Evolutionary conservation across 371 early-diverging fungal species (phyloP).

Genomic region (Fennellomyces sp.): DNA sequence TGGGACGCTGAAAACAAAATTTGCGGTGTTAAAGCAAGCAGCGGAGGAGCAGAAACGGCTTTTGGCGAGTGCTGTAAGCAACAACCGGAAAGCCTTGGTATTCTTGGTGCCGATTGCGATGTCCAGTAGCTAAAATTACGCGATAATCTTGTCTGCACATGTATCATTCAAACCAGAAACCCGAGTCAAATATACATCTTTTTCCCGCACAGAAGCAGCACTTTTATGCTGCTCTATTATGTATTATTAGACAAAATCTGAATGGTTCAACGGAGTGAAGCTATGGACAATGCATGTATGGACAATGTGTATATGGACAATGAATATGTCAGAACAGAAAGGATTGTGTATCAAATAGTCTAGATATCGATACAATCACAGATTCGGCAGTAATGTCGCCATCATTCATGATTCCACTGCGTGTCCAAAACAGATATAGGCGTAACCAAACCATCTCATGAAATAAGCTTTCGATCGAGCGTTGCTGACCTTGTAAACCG

Average conservation of each 20-base stretch:
- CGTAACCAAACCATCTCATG: slow-evolving; percentile 74
- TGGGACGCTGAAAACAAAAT: not conserved
- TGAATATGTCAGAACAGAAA: not conserved
- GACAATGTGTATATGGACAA: no score
- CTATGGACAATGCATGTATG: not conserved
- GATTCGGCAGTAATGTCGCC: not conserved
- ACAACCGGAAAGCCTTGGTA: no score
- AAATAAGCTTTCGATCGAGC: slow-evolving; percentile 69
- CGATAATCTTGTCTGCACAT: no score
- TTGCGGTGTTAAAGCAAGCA: not conserved
- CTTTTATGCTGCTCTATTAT: no score
- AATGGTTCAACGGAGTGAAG: no score
- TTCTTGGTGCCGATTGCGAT: no score
- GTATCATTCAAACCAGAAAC: no score
- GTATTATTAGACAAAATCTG: no score
- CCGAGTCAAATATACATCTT: no score
- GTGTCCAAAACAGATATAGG: slow-evolving; percentile 82
- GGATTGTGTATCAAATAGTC: not conserved
- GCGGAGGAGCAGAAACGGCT: not conserved
- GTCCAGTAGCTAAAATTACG: no score
- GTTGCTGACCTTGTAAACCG: slow-evolving; percentile 66
- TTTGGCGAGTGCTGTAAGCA: not conserved
- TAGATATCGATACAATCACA: not conserved
- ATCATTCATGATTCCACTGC: slow-evolving; percentile 40
- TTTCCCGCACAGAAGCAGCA: no score